Percentiles rank a stretch among this genome's conserved stretches.
Conservation (phyloP, 768 basidiomycete genomes). For the Russula earlei region DNA sequence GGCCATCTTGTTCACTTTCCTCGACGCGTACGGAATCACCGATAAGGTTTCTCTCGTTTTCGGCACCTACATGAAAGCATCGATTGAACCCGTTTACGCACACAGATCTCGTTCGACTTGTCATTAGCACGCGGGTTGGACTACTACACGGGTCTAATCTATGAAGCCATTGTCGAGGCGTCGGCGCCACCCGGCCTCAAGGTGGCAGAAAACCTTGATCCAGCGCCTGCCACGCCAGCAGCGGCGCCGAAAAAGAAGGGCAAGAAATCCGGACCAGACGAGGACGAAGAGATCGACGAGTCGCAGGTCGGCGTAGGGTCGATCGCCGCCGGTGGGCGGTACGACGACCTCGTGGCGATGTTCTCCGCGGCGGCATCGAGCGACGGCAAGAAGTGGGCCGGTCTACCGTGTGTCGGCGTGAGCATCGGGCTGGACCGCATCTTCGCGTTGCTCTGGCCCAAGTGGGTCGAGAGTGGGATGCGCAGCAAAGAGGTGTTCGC, state of each 20-base stretch:
- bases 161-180: constrained; percentile 88
- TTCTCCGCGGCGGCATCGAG: constrained; percentile 78
- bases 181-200: constrained; percentile 86
- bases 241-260: constrained; percentile 33
- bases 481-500: constrained; percentile 89
- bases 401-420: constrained; percentile 84
- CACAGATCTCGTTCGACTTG: constrained; percentile 90
- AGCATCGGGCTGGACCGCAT: constrained; percentile 90
- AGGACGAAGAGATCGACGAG: constrained; percentile 85
- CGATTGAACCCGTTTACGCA: neutral
- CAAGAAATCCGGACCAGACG: constrained; percentile 40
- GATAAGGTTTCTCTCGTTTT: constrained; percentile 49
- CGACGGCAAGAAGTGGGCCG: constrained; percentile 54
- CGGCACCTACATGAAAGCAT: neutral
- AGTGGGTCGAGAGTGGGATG: constrained; percentile 70
- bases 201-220: constrained; percentile 34
- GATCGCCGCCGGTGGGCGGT: constrained; percentile 96
- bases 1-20: constrained; percentile 71
- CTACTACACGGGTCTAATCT: constrained; percentile 98
- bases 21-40: constrained; percentile 69
- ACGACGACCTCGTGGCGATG: constrained; percentile 90
- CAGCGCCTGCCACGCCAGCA: constrained; percentile 26
- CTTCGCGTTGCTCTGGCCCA: constrained; percentile 84
- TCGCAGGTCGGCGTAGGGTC: constrained; percentile 94
- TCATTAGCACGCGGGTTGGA: constrained; percentile 96